phyloP scores from a whole-genome alignment of 441 rosid species.

The Melastoma candidum region DNA sequence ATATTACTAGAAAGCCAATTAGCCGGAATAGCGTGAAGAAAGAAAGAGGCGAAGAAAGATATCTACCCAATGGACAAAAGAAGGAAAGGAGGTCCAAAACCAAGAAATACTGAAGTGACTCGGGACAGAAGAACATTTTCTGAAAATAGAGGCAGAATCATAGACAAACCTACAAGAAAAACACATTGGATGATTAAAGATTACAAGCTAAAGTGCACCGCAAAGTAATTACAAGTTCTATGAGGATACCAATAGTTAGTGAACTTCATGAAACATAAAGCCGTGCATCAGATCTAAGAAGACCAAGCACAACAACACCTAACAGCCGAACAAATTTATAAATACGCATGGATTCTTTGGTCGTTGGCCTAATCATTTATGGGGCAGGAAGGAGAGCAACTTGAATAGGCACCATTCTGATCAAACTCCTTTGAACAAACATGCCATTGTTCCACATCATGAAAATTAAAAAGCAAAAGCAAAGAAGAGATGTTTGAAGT shows the following conservation, averaged over 20 bases:
- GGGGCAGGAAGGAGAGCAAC: too few species aligned
- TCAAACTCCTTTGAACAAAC: too few species aligned
- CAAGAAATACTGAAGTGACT: conserved; percentile 77
- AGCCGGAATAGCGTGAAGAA: conserved; percentile 6
- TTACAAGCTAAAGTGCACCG: neutral
- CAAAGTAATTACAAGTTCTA: neutral
- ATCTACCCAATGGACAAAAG: conserved; percentile 86
- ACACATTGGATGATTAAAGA: neutral
- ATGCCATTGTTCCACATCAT: too few species aligned
- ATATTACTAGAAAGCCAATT: neutral
- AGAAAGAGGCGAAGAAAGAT: conserved; percentile 8
- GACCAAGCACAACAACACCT: too few species aligned
- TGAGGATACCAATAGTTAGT: neutral
- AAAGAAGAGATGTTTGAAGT: too few species aligned
- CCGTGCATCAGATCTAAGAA: neutral
- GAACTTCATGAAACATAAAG: neutral
- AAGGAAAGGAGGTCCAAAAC: conserved; percentile 88
- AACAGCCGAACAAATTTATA: too few species aligned
- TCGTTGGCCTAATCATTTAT: too few species aligned
- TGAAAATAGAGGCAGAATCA: conserved; percentile 80
- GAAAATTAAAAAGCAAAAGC: too few species aligned
- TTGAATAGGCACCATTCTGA: too few species aligned
- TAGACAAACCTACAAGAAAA: conserved; percentile 50
- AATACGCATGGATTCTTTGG: too few species aligned
- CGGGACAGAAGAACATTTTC: conserved; percentile 62